Evolutionary conservation across 208 protist species (phyloP).

Genomic region (Sergeia podlipaevii): DNA sequence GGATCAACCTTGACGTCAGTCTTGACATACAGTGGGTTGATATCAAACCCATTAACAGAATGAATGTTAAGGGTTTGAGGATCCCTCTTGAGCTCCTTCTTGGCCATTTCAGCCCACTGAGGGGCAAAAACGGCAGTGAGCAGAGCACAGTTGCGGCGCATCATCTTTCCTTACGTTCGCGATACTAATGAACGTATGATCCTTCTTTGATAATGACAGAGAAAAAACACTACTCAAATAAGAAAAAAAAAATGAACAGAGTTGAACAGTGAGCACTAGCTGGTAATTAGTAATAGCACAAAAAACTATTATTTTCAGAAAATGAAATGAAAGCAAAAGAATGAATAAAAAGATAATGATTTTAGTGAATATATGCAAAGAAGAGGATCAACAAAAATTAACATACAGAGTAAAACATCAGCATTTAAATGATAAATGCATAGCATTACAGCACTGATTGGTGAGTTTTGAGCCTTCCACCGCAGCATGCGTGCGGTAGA

Average conservation of each 20-base stretch:
- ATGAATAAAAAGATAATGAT: conserved; percentile 4
- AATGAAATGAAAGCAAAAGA: not conserved
- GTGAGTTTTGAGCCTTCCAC: too few relatives aligned
- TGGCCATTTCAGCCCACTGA: conserved; percentile 67
- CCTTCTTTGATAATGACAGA: conserved; percentile 1
- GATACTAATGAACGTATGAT: conserved; percentile 6
- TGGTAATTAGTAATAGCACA: too few relatives aligned
- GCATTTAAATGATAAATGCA: too few relatives aligned
- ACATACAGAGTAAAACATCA: conserved; percentile 3
- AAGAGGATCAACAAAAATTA: not conserved
- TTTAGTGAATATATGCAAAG: not conserved
- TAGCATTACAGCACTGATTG: too few relatives aligned
- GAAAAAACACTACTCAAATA: not conserved
- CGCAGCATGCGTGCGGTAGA: too few relatives aligned
- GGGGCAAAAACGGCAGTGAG: conserved; percentile 21
- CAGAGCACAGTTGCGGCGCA: conserved; percentile 70
- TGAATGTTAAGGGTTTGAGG: conserved; percentile 33
- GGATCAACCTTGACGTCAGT: conserved; percentile 17
- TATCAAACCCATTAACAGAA: conserved; percentile 73
- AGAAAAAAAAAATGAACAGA: conserved; percentile 19
- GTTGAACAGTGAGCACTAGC: not conserved
- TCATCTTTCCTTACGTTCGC: conserved; percentile 16
- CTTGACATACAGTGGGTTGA: conserved; percentile 90
- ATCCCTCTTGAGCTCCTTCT: conserved; percentile 86
- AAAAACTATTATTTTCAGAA: not conserved